Evolutionary conservation across 108 stramenopile genomes (phyloP), one percentile per base, ranked within the genome.

Genomic region (Skeletonema menzelii): DNA sequence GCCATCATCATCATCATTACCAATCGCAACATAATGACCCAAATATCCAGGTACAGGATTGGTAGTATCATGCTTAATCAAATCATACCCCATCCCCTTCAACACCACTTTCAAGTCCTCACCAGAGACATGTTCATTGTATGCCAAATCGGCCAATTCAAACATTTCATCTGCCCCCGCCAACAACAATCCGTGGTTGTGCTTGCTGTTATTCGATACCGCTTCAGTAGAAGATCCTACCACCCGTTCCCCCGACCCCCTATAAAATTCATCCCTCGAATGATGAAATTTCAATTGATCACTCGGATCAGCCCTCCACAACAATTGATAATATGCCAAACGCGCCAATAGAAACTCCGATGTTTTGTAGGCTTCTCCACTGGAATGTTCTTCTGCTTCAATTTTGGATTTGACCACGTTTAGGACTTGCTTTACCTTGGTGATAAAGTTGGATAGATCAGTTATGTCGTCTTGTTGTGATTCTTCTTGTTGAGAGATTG

Each of bases 141-240:
- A 87, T 0, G 86, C 86, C 67, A 76, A 66, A 56, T 84, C 86
- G 0, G 86, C 83, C 31, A 77, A 77, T 46, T 84, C 83, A 40
- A 87, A 73, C 26, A 28, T 35, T 66, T 76, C 73, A 24, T 80
- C 82, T 63, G 79, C 66, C 11, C 55, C 73, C 5, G 70, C 8
- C 5, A 80, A 27, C 38, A 80, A 27, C 28, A 68, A 30, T 5
- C 17, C 37, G 6, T 60, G 67, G 3, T 42, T 63, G n/a, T n/a
- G n/a, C n/a, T n/a, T n/a, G n/a, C n/a, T n/a, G 10, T 32, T 24
- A 0, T 49, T 12, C n/a, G 34, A 34, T 20, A 12, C 2, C 11
- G 35, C 11, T 37, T n/a, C n/a, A n/a, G n/a, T n/a, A n/a, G 35
- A 11, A 11, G 35, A 37, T 10, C 2, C 2, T 10, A 11, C 35